phyloP scores from a whole-genome alignment of 257 asterid genomes.

The Salvia splendens region DNA sequence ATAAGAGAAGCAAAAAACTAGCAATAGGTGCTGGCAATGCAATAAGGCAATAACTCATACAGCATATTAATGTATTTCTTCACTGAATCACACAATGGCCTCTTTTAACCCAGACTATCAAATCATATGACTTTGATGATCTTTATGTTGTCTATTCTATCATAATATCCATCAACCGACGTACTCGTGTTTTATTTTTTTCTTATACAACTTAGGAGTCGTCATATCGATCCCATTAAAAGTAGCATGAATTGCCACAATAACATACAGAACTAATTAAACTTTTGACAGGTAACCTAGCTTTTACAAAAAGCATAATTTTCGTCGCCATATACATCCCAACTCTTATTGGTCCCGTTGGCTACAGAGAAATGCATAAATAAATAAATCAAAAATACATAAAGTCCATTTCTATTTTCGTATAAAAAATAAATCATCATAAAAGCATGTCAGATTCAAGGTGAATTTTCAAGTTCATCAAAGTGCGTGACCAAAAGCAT shows the following conservation, averaged over 20 bases:
- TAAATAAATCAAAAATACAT: too few species aligned
- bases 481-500: slow-evolving; percentile 1
- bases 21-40: background rate
- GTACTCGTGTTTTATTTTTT: background rate
- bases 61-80: slow-evolving; percentile 13
- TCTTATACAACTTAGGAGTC: background rate
- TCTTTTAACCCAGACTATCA: slow-evolving; percentile 14
- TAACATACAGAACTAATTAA: background rate
- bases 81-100: slow-evolving; percentile 9
- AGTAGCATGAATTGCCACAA: background rate
- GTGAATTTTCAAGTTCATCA: slow-evolving; percentile 7
- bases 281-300: too few species aligned
- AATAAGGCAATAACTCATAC: background rate
- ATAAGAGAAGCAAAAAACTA: slow-evolving; percentile 10
- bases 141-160: background rate
- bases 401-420: too few species aligned
- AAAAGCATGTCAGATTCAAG: slow-evolving; percentile 19
- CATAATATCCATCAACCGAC: background rate
- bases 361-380: background rate
- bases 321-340: background rate
- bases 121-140: background rate
- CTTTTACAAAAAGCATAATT: too few species aligned
- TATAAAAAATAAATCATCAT: slow-evolving; percentile 9
- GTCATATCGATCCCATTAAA: background rate
- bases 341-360: background rate